Evolutionary conservation across 768 basidiomycete genomes (phyloP), one percentile per base, ranked within the genome.

Genomic region (Favolaschia claudopus): DNA sequence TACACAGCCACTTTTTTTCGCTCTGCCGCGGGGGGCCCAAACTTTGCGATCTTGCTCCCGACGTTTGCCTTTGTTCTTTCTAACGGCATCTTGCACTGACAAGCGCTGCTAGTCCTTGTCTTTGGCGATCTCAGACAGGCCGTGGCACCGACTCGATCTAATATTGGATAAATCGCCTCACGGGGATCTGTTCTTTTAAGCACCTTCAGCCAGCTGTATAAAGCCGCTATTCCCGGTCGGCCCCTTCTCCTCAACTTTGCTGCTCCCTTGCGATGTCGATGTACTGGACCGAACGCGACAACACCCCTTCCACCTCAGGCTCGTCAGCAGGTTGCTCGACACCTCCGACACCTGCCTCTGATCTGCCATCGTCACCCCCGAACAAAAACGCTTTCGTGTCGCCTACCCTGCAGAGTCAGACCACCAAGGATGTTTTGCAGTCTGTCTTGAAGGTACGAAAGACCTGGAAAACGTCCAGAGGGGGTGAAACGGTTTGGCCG

Each of bases 401-500:
- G 53, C 66, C 70, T 7, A 46, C 73, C 19, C 57, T 75, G 24
- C 67, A 69, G 13, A 75, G 72, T 62, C 59, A 75, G 39, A 70
- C 73, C 37, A 80, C 82, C 2, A 77, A 79, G 36, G 86, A 87
- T 54, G 86, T 88, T 55, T 83, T 89, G 70, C 79, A 85, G 68
- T 83, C 84, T 45, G 86, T 91, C 56, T 82, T 89, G 62, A 84
- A 80, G 60, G 82, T 82, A 38, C 83, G 90, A 58, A 91, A 90
- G 72, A 87, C 82, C 65, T 91, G 89, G 88, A 89, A 90, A 68
- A 89, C 87, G 1, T 72, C 86, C 29, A 83, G 84, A 67, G 89
- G 88, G 43, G 84, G 85, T 27, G 89, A 92, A 68, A 81, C 87
- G 7, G 89, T 92, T 20, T 92, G 91, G 91, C 91, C 90, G 42